Conservation (phyloP, 192 early-diverging fungal genomes). For the Chytriomyces confervae region DNA sequence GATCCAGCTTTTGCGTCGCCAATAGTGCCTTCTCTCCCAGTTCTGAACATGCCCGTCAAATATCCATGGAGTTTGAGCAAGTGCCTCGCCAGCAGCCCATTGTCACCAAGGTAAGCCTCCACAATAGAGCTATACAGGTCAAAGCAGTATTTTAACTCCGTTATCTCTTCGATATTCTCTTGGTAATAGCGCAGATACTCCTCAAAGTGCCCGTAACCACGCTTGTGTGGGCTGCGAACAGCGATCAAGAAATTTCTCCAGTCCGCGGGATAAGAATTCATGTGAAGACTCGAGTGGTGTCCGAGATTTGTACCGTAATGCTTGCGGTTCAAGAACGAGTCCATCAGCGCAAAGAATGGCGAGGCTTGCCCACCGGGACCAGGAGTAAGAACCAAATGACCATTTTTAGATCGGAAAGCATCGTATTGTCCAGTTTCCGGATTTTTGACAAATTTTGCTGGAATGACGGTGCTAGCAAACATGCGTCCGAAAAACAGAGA, state of each 20-base stretch:
- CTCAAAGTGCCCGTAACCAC: not conserved
- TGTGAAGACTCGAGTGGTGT: not conserved
- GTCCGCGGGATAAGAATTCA: not conserved
- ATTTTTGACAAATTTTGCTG: not conserved
- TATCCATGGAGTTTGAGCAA: slow-evolving; percentile 1
- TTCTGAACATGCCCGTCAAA: not conserved
- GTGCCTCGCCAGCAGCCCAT: not conserved
- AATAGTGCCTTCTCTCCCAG: not conserved
- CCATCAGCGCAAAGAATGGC: too few species aligned
- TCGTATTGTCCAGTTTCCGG: not conserved
- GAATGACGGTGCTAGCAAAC: not conserved
- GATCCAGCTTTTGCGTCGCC: slow-evolving; percentile 5
- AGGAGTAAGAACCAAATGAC: not conserved
- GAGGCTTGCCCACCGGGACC: too few species aligned
- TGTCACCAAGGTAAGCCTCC: not conserved
- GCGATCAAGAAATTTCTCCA: not conserved
- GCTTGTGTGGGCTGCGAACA: not conserved
- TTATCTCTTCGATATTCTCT: not conserved
- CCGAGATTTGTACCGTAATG: not conserved
- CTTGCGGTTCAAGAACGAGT: not conserved
- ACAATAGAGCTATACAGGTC: not conserved
- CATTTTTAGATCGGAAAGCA: not conserved
- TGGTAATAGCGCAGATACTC: not conserved
- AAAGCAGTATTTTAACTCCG: not conserved
- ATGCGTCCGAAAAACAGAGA: not conserved